A percentile compares a stretch with the other conserved stretches of the same genome.
These are phyloP conservation scores for Sabuloglossum arenarium DNA, from an alignment of 495 filamentous ascomycete genomes.

Conservation along the genomic window DNA sequence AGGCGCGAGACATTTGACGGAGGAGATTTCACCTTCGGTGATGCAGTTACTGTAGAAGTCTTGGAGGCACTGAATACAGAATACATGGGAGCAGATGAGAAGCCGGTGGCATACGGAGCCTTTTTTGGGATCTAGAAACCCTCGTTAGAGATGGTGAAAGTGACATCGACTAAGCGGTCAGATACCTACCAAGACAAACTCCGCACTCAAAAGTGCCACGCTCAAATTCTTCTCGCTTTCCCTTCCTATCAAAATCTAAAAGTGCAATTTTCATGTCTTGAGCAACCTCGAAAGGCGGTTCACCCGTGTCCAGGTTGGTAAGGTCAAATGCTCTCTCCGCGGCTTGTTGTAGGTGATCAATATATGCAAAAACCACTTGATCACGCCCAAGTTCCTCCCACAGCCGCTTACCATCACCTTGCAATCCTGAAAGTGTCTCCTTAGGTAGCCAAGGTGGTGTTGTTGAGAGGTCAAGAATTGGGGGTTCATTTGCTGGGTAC, in stretches of 20 bases:
- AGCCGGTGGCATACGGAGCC: constrained; percentile 60
- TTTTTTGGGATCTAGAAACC: constrained; percentile 62
- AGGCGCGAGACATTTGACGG: constrained; percentile 56
- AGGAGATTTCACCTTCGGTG: constrained; percentile 56
- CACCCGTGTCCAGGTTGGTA: constrained; percentile 27
- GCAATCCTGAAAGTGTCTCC: constrained; percentile 31
- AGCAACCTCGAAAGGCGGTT: constrained; percentile 26
- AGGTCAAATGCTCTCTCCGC: constrained; percentile 62
- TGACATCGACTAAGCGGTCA: background rate
- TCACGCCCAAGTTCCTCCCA: constrained; percentile 73
- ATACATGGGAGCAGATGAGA: constrained; percentile 68
- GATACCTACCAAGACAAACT: constrained; percentile 46
- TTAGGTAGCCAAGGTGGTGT: constrained; percentile 49
- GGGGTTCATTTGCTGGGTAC: constrained; percentile 52
- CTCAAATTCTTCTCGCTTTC: constrained; percentile 53
- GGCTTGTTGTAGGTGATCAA: constrained; percentile 67
- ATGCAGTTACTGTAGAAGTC: constrained; percentile 83
- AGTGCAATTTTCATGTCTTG: constrained; percentile 45
- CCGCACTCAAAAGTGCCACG: constrained; percentile 76
- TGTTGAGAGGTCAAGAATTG: constrained; percentile 42
- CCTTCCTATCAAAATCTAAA: constrained; percentile 58
- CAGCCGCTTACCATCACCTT: constrained; percentile 35
- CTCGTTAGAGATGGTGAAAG: background rate
- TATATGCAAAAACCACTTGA: constrained; percentile 64
- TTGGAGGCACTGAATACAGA: constrained; percentile 65